phyloP scores from a whole-genome alignment of 2,329 filamentous ascomycete genomes.

The Sordariomycetes sp. region DNA sequence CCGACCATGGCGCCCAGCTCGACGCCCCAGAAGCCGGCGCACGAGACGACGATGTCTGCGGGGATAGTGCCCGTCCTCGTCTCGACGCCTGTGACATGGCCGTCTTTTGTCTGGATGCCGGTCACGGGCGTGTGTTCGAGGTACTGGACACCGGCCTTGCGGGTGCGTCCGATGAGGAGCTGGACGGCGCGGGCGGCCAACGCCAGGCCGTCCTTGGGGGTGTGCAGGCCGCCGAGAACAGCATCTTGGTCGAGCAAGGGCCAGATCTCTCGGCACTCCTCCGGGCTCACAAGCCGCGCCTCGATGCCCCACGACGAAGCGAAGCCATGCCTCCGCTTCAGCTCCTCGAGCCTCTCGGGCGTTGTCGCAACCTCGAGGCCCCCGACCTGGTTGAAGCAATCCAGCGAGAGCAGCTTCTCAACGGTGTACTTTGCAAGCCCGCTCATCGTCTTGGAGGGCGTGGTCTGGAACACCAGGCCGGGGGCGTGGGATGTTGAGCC shows the following conservation, averaged over 20 bases:
- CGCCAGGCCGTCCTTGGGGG: slow-evolving; percentile 47
- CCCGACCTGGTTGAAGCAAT: slow-evolving; percentile 51
- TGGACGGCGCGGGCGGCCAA: slow-evolving; percentile 48
- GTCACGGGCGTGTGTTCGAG: slow-evolving; percentile 42
- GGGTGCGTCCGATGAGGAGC: slow-evolving; percentile 43
- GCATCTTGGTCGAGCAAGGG: slow-evolving; percentile 37
- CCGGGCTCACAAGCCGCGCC: slow-evolving; percentile 31
- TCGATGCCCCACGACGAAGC: slow-evolving; percentile 48
- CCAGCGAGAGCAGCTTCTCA: slow-evolving; percentile 41
- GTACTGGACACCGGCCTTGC: slow-evolving; percentile 43
- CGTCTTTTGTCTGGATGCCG: slow-evolving; percentile 33
- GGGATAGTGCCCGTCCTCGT: slow-evolving; percentile 33
- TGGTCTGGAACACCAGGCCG: slow-evolving; percentile 51
- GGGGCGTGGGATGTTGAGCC: slow-evolving; percentile 54
- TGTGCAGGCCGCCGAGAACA: slow-evolving; percentile 44
- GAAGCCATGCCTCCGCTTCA: slow-evolving; percentile 49
- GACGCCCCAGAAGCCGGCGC: slow-evolving; percentile 54
- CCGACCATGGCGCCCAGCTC: slow-evolving; percentile 50
- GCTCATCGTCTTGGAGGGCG: slow-evolving; percentile 41
- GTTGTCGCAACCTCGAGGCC: slow-evolving; percentile 51
- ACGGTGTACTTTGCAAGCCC: slow-evolving; percentile 47
- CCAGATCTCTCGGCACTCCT: slow-evolving; percentile 39
- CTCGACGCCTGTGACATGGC: slow-evolving; percentile 40
- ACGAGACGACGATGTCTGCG: slow-evolving; percentile 48
- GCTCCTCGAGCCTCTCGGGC: slow-evolving; percentile 40